A percentile compares a stretch with the other conserved stretches of the same genome.
Conservation (phyloP, 1,284 basidiomycete species). For the Moesziomyces antarcticus region DNA sequence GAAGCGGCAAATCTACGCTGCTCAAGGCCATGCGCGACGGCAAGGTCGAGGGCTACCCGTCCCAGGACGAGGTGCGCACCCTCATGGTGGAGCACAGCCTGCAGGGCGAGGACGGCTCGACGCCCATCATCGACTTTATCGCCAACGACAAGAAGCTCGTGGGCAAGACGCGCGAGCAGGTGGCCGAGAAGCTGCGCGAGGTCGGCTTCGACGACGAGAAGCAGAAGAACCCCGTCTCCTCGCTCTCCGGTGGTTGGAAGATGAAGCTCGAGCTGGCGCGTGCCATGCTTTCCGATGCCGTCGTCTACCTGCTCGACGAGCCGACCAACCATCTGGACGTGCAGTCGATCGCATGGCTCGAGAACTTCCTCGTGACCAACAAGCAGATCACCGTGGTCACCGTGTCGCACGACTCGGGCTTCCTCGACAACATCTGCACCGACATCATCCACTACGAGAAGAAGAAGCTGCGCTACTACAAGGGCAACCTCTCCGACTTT, state of each 20-base stretch:
- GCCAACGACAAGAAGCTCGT: conserved; percentile 74
- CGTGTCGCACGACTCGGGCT: conserved; percentile 97
- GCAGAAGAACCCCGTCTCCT: conserved; percentile 86
- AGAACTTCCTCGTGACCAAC: conserved; percentile 76
- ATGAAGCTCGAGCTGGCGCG: conserved; percentile 88
- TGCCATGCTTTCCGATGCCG: conserved; percentile 72
- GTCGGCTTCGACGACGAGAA: conserved; percentile 87
- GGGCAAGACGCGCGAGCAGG: conserved; percentile 59
- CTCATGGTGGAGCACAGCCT: conserved; percentile 97
- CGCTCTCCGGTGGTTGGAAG: conserved; percentile 98
- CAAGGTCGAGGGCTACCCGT: conserved; percentile 94
- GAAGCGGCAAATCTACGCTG: conserved; percentile 94
- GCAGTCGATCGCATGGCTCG: conserved; percentile 90
- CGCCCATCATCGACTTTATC: conserved; percentile 88
- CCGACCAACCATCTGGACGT: conserved; percentile 84
- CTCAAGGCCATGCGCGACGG: conserved; percentile 94
- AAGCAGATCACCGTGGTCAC: conserved; percentile 81
- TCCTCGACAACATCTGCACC: conserved; percentile 95
- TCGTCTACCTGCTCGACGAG: conserved; percentile 89
- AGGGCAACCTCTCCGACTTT: conserved; percentile 91
- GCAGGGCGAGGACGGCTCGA: conserved; percentile 87
- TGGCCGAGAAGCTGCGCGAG: conserved; percentile 55
- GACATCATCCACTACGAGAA: conserved; percentile 98
- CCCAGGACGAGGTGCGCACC: conserved; percentile 83
- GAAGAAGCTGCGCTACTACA: conserved; percentile 96